A percentile compares a stretch with the other conserved stretches of the same genome.
Evolutionary conservation across 768 basidiomycete species (phyloP).

Genomic region (Suillus plorans): DNA sequence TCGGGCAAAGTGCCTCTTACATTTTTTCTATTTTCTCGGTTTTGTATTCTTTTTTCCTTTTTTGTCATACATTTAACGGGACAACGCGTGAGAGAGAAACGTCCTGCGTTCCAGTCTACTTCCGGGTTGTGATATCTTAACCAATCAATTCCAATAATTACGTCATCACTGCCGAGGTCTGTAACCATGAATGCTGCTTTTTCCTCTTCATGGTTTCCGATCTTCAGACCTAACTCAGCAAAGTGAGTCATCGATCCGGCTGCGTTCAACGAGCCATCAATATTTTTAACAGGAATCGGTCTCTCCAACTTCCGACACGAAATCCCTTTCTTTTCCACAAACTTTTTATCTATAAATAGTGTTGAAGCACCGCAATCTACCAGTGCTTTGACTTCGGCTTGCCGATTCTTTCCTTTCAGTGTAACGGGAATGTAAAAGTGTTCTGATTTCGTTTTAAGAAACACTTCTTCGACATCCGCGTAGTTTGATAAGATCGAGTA

Average conservation of each 20-base stretch:
- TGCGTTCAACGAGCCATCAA: neutral
- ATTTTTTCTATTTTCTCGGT: neutral
- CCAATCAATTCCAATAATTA: neutral
- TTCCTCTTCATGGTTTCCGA: neutral
- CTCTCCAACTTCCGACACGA: neutral
- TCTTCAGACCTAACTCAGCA: neutral
- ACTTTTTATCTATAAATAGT: neutral
- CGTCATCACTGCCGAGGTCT: neutral
- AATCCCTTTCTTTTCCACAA: neutral
- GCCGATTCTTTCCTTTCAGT: neutral
- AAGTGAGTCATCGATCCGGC: neutral
- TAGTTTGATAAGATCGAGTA: too few species aligned
- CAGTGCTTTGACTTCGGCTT: neutral
- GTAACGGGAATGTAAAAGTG: too few species aligned
- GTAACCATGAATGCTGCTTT: neutral
- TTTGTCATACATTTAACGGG: neutral
- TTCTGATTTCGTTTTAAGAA: too few species aligned
- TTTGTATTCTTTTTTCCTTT: neutral
- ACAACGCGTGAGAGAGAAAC: too few species aligned
- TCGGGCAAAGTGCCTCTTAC: neutral
- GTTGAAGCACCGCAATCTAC: neutral
- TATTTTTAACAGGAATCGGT: neutral
- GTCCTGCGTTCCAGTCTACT: neutral
- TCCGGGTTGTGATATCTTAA: neutral
- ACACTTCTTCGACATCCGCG: too few species aligned